These are phyloP conservation scores for Kuraishia capsulata DNA, from an alignment of 805 yeast species.

Conservation along the genomic window DNA sequence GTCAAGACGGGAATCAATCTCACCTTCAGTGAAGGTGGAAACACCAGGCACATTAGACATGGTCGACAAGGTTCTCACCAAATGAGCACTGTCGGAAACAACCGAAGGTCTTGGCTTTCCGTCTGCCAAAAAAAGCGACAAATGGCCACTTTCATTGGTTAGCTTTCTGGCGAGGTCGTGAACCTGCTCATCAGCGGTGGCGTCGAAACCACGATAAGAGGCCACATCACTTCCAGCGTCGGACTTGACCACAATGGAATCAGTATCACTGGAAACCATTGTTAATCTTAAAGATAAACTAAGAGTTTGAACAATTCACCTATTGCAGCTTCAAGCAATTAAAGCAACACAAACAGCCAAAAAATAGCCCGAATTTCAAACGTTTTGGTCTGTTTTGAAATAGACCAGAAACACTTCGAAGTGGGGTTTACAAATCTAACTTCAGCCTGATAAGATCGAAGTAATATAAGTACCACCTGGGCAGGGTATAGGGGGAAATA, in stretches of 20 bases:
- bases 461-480: too few species aligned
- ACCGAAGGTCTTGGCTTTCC: constrained; percentile 4
- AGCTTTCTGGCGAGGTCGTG: constrained; percentile 32
- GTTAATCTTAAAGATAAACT: too few species aligned
- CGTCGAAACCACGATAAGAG: constrained; percentile 28
- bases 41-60: constrained; percentile 47
- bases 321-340: too few species aligned
- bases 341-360: too few species aligned
- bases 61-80: constrained; percentile 30
- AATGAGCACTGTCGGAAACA: constrained; percentile 7
- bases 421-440: too few species aligned
- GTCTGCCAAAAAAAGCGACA: constrained; percentile 2
- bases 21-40: constrained; percentile 21
- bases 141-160: constrained; percentile 11
- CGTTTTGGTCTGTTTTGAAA: too few species aligned
- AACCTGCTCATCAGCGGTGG: constrained; percentile 21
- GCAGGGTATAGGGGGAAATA: too few species aligned
- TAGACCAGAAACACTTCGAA: too few species aligned
- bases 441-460: too few species aligned
- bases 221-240: constrained; percentile 6
- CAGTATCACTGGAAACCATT: constrained; percentile 4
- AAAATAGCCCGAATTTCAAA: too few species aligned
- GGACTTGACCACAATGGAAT: constrained; percentile 18
- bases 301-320: too few species aligned
- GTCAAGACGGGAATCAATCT: constrained; percentile 36